These are phyloP conservation scores for Candida boidinii DNA, from an alignment of 805 yeast genomes.

Conservation along the genomic window DNA sequence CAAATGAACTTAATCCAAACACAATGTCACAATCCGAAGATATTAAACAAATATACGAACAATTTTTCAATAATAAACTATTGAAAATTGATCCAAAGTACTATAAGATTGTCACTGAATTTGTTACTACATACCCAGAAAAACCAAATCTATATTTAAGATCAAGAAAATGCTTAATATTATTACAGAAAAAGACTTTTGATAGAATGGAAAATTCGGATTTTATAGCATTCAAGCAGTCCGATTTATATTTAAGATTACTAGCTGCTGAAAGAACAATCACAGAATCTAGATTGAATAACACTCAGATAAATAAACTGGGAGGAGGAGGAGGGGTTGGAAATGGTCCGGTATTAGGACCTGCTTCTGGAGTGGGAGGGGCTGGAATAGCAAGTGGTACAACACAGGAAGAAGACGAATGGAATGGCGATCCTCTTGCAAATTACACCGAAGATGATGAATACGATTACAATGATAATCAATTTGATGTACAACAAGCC, in stretches of 20 bases:
- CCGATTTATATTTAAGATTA: constrained; percentile 45
- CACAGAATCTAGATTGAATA: not conserved
- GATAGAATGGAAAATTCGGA: constrained; percentile 42
- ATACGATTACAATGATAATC: no score
- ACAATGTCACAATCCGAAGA: constrained; percentile 41
- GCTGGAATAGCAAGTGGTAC: not conserved
- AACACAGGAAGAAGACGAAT: constrained; percentile 15
- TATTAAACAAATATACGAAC: constrained; percentile 37
- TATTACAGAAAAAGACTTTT: constrained; percentile 46
- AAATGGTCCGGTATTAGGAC: no score
- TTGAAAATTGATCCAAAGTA: constrained; percentile 20
- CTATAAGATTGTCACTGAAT: constrained; percentile 28
- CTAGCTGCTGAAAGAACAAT: constrained; percentile 31
- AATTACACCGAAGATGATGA: constrained; percentile 20
- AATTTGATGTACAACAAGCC: no score
- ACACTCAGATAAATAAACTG: not conserved
- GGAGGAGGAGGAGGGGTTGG: not conserved
- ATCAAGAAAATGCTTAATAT: constrained; percentile 54
- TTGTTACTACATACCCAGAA: constrained; percentile 19
- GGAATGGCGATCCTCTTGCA: constrained; percentile 24
- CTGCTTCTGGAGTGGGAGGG: not conserved
- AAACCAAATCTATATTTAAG: constrained; percentile 29
- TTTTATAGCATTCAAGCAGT: constrained; percentile 50
- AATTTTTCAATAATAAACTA: constrained; percentile 28
- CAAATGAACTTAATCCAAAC: constrained; percentile 7